Percentiles rank a stretch among this genome's conserved stretches.
Evolutionary conservation across 139 green algal species (phyloP).

Genomic region (Asterochloris erici): DNA sequence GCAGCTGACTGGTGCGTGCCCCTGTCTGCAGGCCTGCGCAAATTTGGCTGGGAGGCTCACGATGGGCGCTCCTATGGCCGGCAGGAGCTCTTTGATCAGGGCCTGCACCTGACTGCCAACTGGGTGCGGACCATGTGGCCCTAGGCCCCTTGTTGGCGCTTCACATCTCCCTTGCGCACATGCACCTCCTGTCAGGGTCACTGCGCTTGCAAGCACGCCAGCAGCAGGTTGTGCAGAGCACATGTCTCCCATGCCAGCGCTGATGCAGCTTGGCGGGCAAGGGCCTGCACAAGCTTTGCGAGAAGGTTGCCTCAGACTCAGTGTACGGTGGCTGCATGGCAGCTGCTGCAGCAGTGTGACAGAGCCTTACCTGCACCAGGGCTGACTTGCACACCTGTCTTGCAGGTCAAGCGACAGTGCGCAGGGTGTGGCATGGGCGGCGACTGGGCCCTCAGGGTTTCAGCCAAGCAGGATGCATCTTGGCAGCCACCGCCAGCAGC

Average conservation of each 20-base stretch:
- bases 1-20: not conserved
- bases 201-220: no score
- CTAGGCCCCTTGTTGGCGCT: no score
- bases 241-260: not conserved
- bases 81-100: constrained; percentile 65
- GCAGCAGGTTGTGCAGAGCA: no score
- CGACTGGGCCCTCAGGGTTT: constrained; percentile 50
- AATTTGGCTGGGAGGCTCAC: constrained; percentile 80
- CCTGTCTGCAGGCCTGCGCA: constrained; percentile 34
- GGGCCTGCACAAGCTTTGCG: no score
- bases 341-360: no score
- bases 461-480: not conserved
- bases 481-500: not conserved
- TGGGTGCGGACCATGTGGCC: constrained; percentile 14
- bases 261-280: no score
- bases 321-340: no score
- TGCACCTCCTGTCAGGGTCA: no score
- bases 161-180: no score
- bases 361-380: no score
- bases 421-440: constrained; percentile 35
- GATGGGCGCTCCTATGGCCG: constrained; percentile 76
- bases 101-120: constrained; percentile 52
- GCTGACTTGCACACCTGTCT: no score
- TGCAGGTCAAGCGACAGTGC: constrained; percentile 21
- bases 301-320: no score